Base-by-base conservation (phyloP, 2,329 filamentous ascomycete genomes). In the Coccinonectria pachysandricola region DNA sequence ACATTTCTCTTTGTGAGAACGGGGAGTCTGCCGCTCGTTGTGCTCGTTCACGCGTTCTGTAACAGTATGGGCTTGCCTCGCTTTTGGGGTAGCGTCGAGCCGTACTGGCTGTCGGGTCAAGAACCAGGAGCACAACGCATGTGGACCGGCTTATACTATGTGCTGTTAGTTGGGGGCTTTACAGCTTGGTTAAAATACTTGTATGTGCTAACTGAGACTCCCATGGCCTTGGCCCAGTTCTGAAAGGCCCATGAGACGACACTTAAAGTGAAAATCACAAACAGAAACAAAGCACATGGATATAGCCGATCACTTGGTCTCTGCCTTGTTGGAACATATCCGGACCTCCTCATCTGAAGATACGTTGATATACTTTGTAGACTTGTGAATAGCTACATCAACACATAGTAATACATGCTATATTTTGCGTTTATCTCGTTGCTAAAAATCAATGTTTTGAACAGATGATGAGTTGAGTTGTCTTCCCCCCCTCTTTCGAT, bases 61-160 rank as follows among this genome's bases (percentile, higher is more conserved):
- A 98, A 98, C 50, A 81, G 72, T 61, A 82, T 87, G 68, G 91
- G 91, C 6, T 60, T 96, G 25, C 91, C 91, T 12, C 71, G 86
- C 6, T 58, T 96, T 32, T 93, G 82, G 76, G 88, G 91, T 1
- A 63, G 71, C 7, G 72, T 95, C 4, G 71, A 77, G 42, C 70
- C 61, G 8, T 50, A 59, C 27, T 63, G 59, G 59, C 30, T 58
- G 21, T 32, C 20, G 29, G 38, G 36, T 12, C 30, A 21, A 4
- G 40, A 45, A 17, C 21, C 21, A 30, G 45, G 43, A 37, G 41
- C 31, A 37, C 37, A 35, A 6, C 37, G 40, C 39, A 43, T 51
- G 19, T 93, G 82, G 82, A 88, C 82, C 1, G 54, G 80, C 3
- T 62, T 70, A 2, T 96, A 96, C 52, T 96, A 96, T 50, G 31